Conservation (phyloP, 768 basidiomycete genomes). For the Pseudohyphozyma bogoriensis region DNA sequence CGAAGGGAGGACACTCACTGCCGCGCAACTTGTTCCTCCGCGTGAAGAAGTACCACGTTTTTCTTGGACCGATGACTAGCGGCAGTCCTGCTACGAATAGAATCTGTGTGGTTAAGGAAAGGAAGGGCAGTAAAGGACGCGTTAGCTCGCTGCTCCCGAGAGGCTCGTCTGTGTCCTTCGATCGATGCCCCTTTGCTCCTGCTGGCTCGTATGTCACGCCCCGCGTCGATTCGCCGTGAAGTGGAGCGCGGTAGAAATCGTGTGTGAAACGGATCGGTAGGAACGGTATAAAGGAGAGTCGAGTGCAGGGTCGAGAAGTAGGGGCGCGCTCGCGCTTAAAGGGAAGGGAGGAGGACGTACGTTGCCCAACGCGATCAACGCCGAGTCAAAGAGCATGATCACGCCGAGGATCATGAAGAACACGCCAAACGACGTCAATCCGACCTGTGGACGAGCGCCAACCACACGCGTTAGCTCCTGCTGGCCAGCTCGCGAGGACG, state of each 20-base stretch:
- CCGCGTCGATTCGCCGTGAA: too few species aligned
- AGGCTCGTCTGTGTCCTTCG: too few species aligned
- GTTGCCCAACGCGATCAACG: conserved; percentile 91
- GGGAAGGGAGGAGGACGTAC: conserved; percentile 49
- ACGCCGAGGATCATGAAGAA: conserved; percentile 95
- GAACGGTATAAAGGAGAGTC: too few species aligned
- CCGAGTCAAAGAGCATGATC: conserved; percentile 91
- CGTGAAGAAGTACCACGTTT: conserved; percentile 97
- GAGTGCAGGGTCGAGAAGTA: not conserved
- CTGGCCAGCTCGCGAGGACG: not conserved
- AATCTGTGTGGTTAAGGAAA: too few species aligned
- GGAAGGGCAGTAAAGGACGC: not conserved
- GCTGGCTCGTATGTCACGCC: too few species aligned
- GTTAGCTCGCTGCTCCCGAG: not conserved
- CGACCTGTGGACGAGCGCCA: conserved; percentile 67
- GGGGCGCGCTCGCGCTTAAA: not conserved
- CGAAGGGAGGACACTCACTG: conserved; percentile 26
- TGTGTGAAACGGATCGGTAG: too few species aligned
- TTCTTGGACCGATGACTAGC: conserved; percentile 90
- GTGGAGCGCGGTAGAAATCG: too few species aligned
- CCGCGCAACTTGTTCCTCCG: conserved; percentile 90
- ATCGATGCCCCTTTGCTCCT: too few species aligned
- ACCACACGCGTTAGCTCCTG: not conserved
- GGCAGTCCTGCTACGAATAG: conserved; percentile 90
- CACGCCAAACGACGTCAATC: conserved; percentile 85